A percentile compares a stretch with the other conserved stretches of the same genome.
These are phyloP conservation scores for Pythium myriotylum DNA, from an alignment of 352 stramenopile species.

Conservation along the genomic window DNA sequence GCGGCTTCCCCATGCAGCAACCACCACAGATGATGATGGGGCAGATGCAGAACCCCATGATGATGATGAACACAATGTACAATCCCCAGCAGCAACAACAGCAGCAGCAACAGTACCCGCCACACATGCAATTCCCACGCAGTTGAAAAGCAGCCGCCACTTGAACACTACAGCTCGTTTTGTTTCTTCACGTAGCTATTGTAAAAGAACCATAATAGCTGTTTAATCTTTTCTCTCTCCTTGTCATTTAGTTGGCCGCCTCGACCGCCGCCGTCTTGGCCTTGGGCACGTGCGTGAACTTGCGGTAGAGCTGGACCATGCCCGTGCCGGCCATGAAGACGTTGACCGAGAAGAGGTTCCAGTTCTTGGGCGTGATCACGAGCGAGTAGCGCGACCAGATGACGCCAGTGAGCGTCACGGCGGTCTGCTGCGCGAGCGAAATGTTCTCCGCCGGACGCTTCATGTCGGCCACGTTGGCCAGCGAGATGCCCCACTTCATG, in stretches of 20 bases:
- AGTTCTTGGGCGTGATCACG: constrained; percentile 91
- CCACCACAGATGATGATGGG: not conserved
- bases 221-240: too few species aligned
- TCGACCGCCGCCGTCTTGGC: not conserved
- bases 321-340: constrained; percentile 89
- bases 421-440: constrained; percentile 79
- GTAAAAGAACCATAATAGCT: too few species aligned
- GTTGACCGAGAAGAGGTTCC: constrained; percentile 91
- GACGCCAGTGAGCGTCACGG: constrained; percentile 79
- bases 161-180: not conserved
- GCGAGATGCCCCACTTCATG: constrained; percentile 89
- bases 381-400: constrained; percentile 91
- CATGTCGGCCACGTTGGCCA: constrained; percentile 90
- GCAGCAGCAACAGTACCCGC: constrained; percentile 12
- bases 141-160: constrained; percentile 1
- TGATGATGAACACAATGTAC: constrained; percentile 18
- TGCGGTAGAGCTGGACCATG: constrained; percentile 82
- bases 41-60: not conserved
- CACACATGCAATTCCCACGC: constrained; percentile 9
- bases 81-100: constrained; percentile 12
- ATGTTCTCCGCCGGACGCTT: constrained; percentile 76
- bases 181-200: too few species aligned
- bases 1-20: constrained; percentile 2
- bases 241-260: not conserved
- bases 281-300: constrained; percentile 49